phyloP scores from a whole-genome alignment of 805 yeast species.

The Nadsonia fulvescens region DNA sequence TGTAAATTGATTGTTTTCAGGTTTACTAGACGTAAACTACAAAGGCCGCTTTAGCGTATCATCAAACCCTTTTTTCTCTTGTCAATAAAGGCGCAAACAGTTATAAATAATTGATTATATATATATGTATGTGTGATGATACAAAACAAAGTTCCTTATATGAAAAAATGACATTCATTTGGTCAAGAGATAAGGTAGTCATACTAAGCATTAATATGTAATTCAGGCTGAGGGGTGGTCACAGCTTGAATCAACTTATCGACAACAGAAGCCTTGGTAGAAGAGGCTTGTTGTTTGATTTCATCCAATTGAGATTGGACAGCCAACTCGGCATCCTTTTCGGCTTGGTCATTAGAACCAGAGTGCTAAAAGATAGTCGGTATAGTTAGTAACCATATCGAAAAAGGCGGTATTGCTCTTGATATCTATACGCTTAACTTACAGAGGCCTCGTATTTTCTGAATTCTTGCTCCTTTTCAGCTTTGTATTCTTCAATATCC shows the following conservation, averaged over 20 bases:
- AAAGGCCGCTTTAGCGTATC: no score
- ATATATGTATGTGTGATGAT: no score
- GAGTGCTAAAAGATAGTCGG: slow-evolving; percentile 27
- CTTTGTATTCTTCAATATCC: slow-evolving; percentile 76
- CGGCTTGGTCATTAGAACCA: slow-evolving; percentile 60
- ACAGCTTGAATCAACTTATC: slow-evolving; percentile 67
- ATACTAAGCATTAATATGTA: slow-evolving; percentile 55
- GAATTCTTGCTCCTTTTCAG: slow-evolving; percentile 68
- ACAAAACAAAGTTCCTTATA: no score
- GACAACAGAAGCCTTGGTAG: slow-evolving; percentile 50
- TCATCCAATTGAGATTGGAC: slow-evolving; percentile 53
- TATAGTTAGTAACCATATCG: slow-evolving; percentile 4
- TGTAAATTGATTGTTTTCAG: no score
- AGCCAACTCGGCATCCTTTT: slow-evolving; percentile 56
- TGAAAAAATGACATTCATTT: no score
- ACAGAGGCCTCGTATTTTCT: slow-evolving; percentile 46
- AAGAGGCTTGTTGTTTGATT: slow-evolving; percentile 45
- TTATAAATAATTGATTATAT: no score
- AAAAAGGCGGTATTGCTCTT: not conserved
- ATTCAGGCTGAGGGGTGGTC: slow-evolving; percentile 58
- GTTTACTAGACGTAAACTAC: no score
- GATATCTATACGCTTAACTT: slow-evolving; percentile 9
- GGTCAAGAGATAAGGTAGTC: not conserved
- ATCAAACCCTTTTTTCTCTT: no score
- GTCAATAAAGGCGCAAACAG: no score